Conservation (phyloP, 257 asterid genomes). For the Solanum rostratum region DNA sequence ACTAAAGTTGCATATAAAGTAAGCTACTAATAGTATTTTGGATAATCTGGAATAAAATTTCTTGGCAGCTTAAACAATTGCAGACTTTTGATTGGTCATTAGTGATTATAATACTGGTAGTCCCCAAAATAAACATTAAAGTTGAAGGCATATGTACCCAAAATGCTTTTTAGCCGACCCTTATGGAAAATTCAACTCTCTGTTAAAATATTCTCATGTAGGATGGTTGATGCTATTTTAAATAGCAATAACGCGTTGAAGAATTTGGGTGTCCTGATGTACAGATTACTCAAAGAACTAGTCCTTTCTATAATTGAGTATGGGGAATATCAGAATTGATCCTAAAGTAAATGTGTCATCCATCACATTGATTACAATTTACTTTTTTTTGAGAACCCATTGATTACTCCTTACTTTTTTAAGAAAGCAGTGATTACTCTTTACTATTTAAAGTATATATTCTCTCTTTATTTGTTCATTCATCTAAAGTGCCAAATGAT, state of each 20-base stretch:
- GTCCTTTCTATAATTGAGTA: not conserved
- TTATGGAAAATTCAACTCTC: not conserved
- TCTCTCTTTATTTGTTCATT: not conserved
- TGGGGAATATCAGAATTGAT: not conserved
- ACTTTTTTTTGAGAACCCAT: not conserved
- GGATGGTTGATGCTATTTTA: slow-evolving; percentile 3
- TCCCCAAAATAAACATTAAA: not conserved
- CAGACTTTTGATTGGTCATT: not conserved
- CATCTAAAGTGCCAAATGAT: not conserved
- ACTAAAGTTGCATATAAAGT: not conserved
- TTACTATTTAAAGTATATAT: not conserved
- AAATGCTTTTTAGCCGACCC: slow-evolving; percentile 1
- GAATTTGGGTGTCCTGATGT: not conserved
- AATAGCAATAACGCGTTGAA: not conserved
- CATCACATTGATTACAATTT: not conserved
- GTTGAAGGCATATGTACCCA: slow-evolving; percentile 19
- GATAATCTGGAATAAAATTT: not conserved
- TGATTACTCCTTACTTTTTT: not conserved
- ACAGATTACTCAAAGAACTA: not conserved
- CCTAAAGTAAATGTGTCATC: not conserved
- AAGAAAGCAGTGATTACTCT: not conserved
- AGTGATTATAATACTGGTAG: not conserved
- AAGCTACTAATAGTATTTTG: not conserved
- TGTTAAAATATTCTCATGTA: slow-evolving; percentile 4
- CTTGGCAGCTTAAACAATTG: not conserved